A percentile compares a stretch with the other conserved stretches of the same genome.
phyloP scores from a whole-genome alignment of 2,329 filamentous ascomycete species.

The Trichoderma arundinaceum region DNA sequence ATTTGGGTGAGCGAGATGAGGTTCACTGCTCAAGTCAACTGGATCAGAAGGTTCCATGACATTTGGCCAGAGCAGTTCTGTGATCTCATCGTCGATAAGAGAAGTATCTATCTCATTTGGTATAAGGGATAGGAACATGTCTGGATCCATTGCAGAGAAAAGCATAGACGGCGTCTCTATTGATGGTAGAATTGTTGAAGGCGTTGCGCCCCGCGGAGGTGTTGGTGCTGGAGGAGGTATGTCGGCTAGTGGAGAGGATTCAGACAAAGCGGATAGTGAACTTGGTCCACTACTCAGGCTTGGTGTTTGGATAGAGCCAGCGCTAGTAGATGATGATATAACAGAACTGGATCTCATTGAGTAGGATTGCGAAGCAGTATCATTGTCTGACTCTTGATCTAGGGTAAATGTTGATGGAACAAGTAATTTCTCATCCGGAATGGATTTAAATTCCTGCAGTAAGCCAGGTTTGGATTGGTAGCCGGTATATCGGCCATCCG shows the following conservation, averaged over 20 bases:
- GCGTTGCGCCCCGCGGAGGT: not conserved
- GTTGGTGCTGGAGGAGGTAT: not conserved
- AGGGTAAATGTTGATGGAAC: not conserved
- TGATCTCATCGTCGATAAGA: not conserved
- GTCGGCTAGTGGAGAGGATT: not conserved
- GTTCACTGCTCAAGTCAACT: not conserved
- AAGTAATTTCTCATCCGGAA: conserved; percentile 9
- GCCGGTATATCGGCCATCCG: conserved; percentile 18
- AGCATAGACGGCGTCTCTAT: not conserved
- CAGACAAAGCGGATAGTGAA: not conserved
- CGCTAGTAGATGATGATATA: not conserved
- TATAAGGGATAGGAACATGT: too few relatives aligned
- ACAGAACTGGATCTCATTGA: not conserved
- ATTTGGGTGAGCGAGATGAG: not conserved
- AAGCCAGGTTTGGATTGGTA: conserved; percentile 27
- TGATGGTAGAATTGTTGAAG: not conserved
- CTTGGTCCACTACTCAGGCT: too few relatives aligned
- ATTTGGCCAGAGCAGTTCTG: not conserved
- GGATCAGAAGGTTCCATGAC: not conserved
- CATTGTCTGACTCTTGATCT: too few relatives aligned
- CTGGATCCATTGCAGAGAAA: not conserved
- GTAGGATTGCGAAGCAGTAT: not conserved
- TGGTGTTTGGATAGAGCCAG: not conserved
- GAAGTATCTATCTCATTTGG: too few relatives aligned
- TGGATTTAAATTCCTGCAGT: conserved; percentile 3